phyloP scores from a whole-genome alignment of 331 rosid species.

The Erythrophleum ivorense region DNA sequence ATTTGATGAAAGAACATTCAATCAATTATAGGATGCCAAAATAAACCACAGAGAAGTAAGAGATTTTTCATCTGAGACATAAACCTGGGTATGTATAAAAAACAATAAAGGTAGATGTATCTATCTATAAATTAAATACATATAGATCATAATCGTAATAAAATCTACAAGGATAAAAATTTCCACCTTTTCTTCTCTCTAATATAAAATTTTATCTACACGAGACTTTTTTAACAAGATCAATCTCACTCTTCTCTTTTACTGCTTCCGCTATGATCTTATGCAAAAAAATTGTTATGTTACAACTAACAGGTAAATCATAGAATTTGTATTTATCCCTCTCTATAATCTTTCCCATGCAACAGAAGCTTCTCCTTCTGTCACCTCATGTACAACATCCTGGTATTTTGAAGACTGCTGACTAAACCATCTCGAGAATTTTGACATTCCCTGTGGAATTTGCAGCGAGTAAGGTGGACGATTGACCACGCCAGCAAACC shows the following conservation, averaged over 20 bases:
- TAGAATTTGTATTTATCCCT: conserved; percentile 47
- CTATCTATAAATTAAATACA: conserved; percentile 35
- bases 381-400: conserved; percentile 39
- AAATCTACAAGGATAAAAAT: conserved; percentile 43
- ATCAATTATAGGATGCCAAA: background rate
- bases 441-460: conserved; percentile 94
- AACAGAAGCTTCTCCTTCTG: conserved; percentile 47
- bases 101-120: background rate
- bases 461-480: conserved; percentile 88
- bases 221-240: conserved; percentile 37
- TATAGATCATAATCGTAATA: conserved; percentile 38
- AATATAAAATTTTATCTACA: conserved; percentile 63
- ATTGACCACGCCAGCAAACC: conserved; percentile 91
- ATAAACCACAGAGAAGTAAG: background rate
- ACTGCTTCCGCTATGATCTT: conserved; percentile 58
- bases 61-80: background rate
- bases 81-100: background rate
- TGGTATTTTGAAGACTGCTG: conserved; percentile 32
- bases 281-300: conserved; percentile 64
- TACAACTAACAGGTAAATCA: conserved; percentile 59
- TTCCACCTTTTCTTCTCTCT: conserved; percentile 47
- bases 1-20: background rate
- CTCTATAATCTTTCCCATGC: conserved; percentile 44
- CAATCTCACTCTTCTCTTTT: conserved; percentile 58
- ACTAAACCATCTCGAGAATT: conserved; percentile 89